Evolutionary conservation across 768 basidiomycete genomes (phyloP).

Genomic region (Russula sp.): DNA sequence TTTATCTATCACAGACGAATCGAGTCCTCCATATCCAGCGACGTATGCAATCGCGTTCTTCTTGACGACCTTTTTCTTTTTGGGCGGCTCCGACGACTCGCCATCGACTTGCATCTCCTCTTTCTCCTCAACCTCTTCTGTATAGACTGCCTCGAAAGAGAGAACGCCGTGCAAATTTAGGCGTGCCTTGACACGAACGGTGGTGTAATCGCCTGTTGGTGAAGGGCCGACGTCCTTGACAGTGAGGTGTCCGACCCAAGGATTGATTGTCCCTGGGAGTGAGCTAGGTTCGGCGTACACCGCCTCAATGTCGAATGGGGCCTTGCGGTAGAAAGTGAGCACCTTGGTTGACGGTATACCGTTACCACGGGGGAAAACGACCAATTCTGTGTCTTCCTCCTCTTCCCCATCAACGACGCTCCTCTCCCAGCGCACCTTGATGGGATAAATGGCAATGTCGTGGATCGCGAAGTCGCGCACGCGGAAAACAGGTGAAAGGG

Average conservation of each 20-base stretch:
- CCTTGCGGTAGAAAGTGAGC: conserved; percentile 89
- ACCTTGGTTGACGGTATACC: conserved; percentile 90
- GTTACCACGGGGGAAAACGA: conserved; percentile 87
- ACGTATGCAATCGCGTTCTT: conserved; percentile 82
- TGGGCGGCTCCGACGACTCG: conserved; percentile 49
- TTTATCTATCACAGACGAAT: conserved; percentile 58
- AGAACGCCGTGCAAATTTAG: conserved; percentile 83
- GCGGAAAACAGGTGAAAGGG: conserved; percentile 96
- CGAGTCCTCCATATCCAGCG: conserved; percentile 59
- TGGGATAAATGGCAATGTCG: conserved; percentile 83
- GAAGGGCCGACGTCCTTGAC: conserved; percentile 76
- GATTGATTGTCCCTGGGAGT: conserved; percentile 79
- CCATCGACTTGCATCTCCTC: conserved; percentile 66
- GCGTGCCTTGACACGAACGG: conserved; percentile 88
- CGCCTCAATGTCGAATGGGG: conserved; percentile 85
- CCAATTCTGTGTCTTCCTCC: conserved; percentile 87
- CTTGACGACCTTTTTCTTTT: conserved; percentile 84
- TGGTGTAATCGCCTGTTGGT: conserved; percentile 67
- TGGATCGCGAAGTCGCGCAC: conserved; percentile 91
- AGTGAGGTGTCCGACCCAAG: conserved; percentile 78
- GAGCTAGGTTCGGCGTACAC: conserved; percentile 67
- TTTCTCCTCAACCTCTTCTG: conserved; percentile 77
- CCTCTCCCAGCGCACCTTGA: conserved; percentile 87
- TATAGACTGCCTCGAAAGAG: conserved; percentile 83
- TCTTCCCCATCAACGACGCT: conserved; percentile 70